A percentile compares a stretch with the other conserved stretches of the same genome.
These are phyloP conservation scores for Trichoderma polysporum DNA, from an alignment of 2,329 filamentous ascomycete species.

Conservation along the genomic window DNA sequence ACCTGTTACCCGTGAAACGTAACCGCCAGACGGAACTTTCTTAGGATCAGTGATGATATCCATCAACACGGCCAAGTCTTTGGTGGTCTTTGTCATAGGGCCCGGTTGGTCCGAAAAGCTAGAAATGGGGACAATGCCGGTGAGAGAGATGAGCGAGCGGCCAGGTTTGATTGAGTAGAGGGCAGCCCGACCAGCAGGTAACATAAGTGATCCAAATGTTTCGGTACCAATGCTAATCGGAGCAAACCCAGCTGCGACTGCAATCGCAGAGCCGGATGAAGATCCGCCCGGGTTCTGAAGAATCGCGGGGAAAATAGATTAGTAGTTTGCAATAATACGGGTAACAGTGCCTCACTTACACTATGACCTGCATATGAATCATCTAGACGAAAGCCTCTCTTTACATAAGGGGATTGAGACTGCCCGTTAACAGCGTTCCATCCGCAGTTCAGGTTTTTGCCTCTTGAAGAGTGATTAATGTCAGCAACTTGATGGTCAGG, in stretches of 20 bases:
- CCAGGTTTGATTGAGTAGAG: slow-evolving; percentile 23
- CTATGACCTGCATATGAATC: slow-evolving; percentile 21
- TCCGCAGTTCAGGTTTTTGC: slow-evolving; percentile 4
- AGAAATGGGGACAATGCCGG: slow-evolving; percentile 18
- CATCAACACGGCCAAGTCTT: slow-evolving; percentile 21
- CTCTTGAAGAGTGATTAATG: background rate
- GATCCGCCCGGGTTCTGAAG: slow-evolving; percentile 46
- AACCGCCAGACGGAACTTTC: slow-evolving; percentile 3
- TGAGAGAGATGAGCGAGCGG: slow-evolving; percentile 8
- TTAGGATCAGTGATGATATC: slow-evolving; percentile 12
- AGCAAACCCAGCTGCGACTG: slow-evolving; percentile 52
- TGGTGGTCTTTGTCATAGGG: slow-evolving; percentile 17
- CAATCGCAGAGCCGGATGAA: slow-evolving; percentile 55
- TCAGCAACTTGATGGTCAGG: background rate
- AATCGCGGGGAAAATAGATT: background rate
- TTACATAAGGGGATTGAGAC: slow-evolving; percentile 22
- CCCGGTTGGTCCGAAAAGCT: slow-evolving; percentile 18
- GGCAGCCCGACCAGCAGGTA: slow-evolving; percentile 19
- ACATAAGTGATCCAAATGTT: slow-evolving; percentile 46
- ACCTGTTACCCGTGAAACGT: slow-evolving; percentile 7
- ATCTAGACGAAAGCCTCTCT: slow-evolving; percentile 7
- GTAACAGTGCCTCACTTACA: slow-evolving; percentile 2
- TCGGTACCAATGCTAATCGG: slow-evolving; percentile 58
- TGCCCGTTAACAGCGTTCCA: slow-evolving; percentile 24
- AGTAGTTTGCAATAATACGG: background rate